These are phyloP conservation scores for Cymbidium sinense DNA, from an alignment of 106 monocot species.

Conservation along the genomic window DNA sequence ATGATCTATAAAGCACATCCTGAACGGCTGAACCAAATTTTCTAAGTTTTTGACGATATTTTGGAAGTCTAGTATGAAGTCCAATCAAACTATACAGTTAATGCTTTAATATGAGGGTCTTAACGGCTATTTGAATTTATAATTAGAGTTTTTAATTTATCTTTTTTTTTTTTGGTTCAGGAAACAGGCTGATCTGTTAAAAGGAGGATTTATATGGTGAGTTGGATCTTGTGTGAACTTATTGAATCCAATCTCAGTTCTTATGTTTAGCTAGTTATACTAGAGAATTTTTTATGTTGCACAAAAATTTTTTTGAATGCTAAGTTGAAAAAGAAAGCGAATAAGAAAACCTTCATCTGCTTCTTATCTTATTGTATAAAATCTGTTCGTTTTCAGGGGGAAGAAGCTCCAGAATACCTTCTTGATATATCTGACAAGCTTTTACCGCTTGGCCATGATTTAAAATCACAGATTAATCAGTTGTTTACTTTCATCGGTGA, in stretches of 20 bases:
- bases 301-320: not conserved
- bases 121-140: not conserved
- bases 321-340: not conserved
- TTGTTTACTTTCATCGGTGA: conserved; percentile 28
- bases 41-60: too few species aligned
- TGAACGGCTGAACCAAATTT: too few species aligned
- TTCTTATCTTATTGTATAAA: not conserved
- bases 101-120: not conserved
- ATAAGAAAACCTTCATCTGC: not conserved
- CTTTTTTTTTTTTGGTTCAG: not conserved
- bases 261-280: not conserved
- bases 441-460: conserved; percentile 8
- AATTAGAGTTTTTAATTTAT: not conserved
- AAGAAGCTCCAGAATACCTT: conserved; percentile 42
- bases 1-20: too few species aligned
- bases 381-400: conserved; percentile 33
- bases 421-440: too few species aligned
- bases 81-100: not conserved
- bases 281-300: not conserved
- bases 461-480: conserved; percentile 11
- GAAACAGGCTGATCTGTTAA: not conserved
- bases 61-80: not conserved
- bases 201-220: not conserved
- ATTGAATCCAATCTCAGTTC: not conserved
- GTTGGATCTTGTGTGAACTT: not conserved